Evolutionary conservation across 2,329 filamentous ascomycete genomes (phyloP).

Genomic region (Ophiostoma australiae): DNA sequence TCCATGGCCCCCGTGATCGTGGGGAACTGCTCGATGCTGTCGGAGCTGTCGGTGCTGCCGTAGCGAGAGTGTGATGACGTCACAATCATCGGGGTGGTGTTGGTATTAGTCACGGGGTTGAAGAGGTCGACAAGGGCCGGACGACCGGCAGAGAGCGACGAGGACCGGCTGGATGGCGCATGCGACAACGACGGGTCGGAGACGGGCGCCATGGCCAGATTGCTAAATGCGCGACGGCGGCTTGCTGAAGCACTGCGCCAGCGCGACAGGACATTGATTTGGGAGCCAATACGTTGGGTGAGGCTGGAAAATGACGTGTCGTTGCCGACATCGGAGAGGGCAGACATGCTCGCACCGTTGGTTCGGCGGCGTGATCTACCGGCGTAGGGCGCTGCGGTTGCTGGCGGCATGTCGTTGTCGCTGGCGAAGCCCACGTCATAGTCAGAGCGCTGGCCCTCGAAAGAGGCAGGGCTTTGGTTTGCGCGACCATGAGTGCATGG

Average conservation of each 20-base stretch:
- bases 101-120: conserved; percentile 35
- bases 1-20: conserved; percentile 26
- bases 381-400: conserved; percentile 8
- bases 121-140: conserved; percentile 35
- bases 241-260: conserved; percentile 41
- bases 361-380: conserved; percentile 16
- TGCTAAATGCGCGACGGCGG: conserved; percentile 43
- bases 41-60: conserved; percentile 53
- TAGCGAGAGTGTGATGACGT: conserved; percentile 46
- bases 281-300: conserved; percentile 60
- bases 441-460: conserved; percentile 46
- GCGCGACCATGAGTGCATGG: conserved; percentile 51
- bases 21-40: conserved; percentile 44
- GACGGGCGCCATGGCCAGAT: conserved; percentile 50
- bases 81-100: not conserved
- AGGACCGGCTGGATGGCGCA: conserved; percentile 69
- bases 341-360: conserved; percentile 22
- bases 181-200: conserved; percentile 71
- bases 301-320: conserved; percentile 60
- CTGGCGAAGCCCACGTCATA: conserved; percentile 65
- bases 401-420: conserved; percentile 51
- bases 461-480: conserved; percentile 36
- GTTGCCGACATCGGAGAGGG: not conserved
- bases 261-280: conserved; percentile 50
- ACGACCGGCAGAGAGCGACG: conserved; percentile 65